These are phyloP conservation scores for Paecilomyces sp. DNA, from an alignment of 2,329 filamentous ascomycete species.

Conservation along the genomic window DNA sequence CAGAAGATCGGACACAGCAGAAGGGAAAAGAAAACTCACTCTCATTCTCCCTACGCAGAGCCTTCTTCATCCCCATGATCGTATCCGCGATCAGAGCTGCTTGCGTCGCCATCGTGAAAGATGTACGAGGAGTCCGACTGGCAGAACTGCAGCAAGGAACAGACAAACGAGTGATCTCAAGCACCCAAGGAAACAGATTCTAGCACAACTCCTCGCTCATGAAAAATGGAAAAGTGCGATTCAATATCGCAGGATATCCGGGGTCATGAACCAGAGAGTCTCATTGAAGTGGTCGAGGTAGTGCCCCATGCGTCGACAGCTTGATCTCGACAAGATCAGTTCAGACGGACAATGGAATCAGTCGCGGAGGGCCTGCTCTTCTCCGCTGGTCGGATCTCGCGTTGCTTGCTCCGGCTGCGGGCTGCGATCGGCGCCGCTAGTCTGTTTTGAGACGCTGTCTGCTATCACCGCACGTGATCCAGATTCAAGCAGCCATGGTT, in stretches of 20 bases:
- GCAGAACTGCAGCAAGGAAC: background rate
- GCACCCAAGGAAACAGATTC: background rate
- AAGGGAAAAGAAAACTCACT: conserved; percentile 21
- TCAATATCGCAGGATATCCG: background rate
- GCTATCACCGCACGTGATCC: background rate
- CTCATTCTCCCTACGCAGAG: conserved; percentile 40
- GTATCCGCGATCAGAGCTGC: conserved; percentile 45
- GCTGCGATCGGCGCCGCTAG: background rate
- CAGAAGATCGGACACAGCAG: conserved; percentile 8
- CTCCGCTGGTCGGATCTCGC: background rate
- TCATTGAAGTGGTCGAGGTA: background rate
- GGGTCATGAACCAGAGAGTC: background rate
- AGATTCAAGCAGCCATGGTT: background rate
- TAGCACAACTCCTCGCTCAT: background rate
- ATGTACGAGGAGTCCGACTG: background rate
- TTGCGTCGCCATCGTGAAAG: conserved; percentile 34
- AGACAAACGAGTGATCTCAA: background rate
- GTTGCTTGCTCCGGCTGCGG: background rate
- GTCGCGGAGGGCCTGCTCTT: background rate
- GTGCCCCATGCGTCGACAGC: background rate
- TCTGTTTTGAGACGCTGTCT: background rate
- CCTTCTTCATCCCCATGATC: conserved; percentile 48
- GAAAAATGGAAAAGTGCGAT: background rate
- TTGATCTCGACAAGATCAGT: background rate
- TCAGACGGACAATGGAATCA: background rate